Evolutionary conservation across 345 rosid species (phyloP).

Genomic region (Triadica sebifera): DNA sequence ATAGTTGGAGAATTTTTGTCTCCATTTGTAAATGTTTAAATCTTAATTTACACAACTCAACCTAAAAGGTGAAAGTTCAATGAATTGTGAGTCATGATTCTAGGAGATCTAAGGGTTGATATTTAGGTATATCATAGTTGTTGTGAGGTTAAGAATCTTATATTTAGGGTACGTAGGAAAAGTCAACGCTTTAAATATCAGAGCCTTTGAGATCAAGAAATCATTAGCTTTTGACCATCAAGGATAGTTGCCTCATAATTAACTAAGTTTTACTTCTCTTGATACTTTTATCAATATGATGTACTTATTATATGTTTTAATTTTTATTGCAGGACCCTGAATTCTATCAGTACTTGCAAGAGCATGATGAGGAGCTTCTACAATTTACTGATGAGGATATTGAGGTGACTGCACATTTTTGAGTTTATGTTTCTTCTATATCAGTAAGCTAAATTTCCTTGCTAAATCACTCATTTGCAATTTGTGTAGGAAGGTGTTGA

Average conservation of each 20-base stretch:
- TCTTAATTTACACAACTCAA: neutral
- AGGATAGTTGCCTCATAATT: neutral
- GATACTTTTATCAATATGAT: neutral
- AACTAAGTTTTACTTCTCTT: neutral
- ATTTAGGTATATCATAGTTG: neutral
- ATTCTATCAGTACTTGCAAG: conserved; percentile 70
- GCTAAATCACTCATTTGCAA: neutral
- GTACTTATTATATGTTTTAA: conserved; percentile 7
- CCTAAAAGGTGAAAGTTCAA: neutral
- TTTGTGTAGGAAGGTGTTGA: conserved; percentile 50
- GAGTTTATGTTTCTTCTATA: conserved; percentile 1
- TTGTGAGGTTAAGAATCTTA: neutral
- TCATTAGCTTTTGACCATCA: neutral
- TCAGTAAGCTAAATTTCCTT: neutral
- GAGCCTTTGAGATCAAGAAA: neutral
- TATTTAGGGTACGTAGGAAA: neutral
- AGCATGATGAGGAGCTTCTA: conserved; percentile 70
- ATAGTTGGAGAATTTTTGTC: neutral
- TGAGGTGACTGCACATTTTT: conserved; percentile 45
- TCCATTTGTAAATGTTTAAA: too few species aligned
- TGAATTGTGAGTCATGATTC: neutral
- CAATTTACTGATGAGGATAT: conserved; percentile 68
- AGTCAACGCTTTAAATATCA: neutral
- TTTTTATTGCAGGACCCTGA: conserved; percentile 98
- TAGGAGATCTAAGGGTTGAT: neutral